Conservation (phyloP, 1,139 yeast genomes). For the Candida sp. region DNA sequence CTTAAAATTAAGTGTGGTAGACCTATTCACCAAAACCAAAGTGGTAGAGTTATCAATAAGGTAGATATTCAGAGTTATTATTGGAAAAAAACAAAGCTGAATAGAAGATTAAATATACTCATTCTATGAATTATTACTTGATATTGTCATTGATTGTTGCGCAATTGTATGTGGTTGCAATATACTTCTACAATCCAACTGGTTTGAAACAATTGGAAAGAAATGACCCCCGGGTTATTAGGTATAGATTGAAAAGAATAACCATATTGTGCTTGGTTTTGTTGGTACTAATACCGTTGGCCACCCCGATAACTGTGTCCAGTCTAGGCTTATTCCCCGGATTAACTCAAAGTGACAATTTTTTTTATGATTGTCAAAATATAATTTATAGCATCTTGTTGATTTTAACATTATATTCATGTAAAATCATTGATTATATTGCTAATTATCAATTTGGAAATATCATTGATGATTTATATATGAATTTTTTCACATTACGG, state of each 20-base stretch:
- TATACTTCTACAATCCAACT: conserved; percentile 29
- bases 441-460: conserved; percentile 1
- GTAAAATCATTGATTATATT: conserved; percentile 51
- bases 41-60: too few species aligned
- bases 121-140: conserved; percentile 3
- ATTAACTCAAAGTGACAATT: conserved; percentile 14
- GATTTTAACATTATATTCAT: conserved; percentile 48
- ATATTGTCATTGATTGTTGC: conserved; percentile 25
- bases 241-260: conserved; percentile 36
- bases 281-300: conserved; percentile 21
- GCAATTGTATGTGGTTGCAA: conserved; percentile 37
- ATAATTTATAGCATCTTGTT: conserved; percentile 22
- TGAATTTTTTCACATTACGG: conserved; percentile 30
- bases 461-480: conserved; percentile 4
- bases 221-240: conserved; percentile 42
- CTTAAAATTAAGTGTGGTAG: too few species aligned
- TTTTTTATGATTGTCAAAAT: conserved; percentile 21
- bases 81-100: too few species aligned
- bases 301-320: conserved; percentile 10
- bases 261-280: conserved; percentile 27
- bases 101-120: conserved; percentile 4
- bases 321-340: conserved; percentile 29
- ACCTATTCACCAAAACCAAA: too few species aligned
- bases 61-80: too few species aligned
- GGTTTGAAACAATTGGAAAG: conserved; percentile 24